Evolutionary conservation across 129 eudicot genomes (phyloP).

Genomic region (Chrysanthemum lavandulifolium): DNA sequence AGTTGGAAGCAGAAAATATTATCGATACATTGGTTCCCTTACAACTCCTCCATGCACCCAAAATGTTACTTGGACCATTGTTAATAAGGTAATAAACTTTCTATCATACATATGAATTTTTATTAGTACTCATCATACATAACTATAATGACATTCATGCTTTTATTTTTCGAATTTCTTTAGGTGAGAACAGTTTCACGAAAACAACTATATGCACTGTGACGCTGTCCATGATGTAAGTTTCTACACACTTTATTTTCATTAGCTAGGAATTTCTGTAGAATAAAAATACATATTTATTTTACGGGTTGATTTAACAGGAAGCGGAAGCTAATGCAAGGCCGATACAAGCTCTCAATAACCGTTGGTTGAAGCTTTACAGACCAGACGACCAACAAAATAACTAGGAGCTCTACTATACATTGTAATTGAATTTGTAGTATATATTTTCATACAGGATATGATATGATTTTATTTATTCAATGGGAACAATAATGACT

Average conservation of each 20-base stretch:
- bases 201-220: conserved; percentile 41
- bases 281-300: too few relatives aligned
- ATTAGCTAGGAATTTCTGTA: neutral
- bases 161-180: neutral
- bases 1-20: conserved; percentile 26
- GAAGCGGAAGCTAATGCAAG: conserved; percentile 48
- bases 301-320: conserved; percentile 14
- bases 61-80: conserved; percentile 37
- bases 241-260: conserved; percentile 3
- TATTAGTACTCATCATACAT: neutral
- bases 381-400: conserved; percentile 10
- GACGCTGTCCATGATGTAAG: conserved; percentile 62
- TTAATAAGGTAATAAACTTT: conserved; percentile 23
- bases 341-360: conserved; percentile 42
- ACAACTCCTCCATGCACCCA: conserved; percentile 39
- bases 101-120: neutral
- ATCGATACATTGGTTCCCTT: conserved; percentile 36
- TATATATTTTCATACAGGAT: neutral
- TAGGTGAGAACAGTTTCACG: conserved; percentile 54
- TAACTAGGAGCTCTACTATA: neutral
- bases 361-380: conserved; percentile 39
- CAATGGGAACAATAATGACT: neutral
- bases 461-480: conserved; percentile 16
- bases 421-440: neutral
- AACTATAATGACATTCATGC: too few relatives aligned